phyloP scores from a whole-genome alignment of 495 filamentous ascomycete species.

The Aspergillus sclerotiicarbonarius region DNA sequence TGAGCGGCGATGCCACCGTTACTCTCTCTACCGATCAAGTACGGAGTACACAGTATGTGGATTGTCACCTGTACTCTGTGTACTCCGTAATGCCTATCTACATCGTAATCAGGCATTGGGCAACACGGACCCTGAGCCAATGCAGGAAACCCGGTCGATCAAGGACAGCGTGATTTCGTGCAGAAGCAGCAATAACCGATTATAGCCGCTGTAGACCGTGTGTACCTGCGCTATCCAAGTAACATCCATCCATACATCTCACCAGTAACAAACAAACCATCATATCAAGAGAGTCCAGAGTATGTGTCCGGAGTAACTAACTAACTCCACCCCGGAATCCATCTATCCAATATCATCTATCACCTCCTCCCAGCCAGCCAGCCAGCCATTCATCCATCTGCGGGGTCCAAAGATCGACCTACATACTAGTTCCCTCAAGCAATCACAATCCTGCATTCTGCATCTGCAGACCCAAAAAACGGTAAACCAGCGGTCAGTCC shows the following conservation, averaged over 20 bases:
- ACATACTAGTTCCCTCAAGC: too few species aligned
- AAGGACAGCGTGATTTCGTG: conserved; percentile 3
- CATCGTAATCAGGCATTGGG: too few species aligned
- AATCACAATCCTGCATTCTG: background rate
- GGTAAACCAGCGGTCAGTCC: background rate
- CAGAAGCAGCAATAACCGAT: conserved; percentile 1
- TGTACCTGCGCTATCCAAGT: background rate
- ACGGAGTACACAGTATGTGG: too few species aligned
- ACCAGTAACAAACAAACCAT: too few species aligned
- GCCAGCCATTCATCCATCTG: background rate
- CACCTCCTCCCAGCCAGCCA: too few species aligned
- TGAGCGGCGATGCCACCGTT: background rate
- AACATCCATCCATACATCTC: background rate
- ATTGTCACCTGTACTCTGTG: too few species aligned
- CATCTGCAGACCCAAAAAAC: background rate
- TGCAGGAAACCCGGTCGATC: conserved; percentile 14
- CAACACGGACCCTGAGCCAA: conserved; percentile 15
- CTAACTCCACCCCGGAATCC: too few species aligned
- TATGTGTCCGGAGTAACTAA: too few species aligned
- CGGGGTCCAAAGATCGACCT: background rate
- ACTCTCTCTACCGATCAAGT: background rate
- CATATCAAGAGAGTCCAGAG: too few species aligned
- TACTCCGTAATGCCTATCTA: background rate
- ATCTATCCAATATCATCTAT: too few species aligned
- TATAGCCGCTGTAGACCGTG: background rate